Evolutionary conservation across 2,329 filamentous ascomycete genomes (phyloP), one percentile per base, ranked within the genome.

Genomic region (Davidsoniella eucalypti): DNA sequence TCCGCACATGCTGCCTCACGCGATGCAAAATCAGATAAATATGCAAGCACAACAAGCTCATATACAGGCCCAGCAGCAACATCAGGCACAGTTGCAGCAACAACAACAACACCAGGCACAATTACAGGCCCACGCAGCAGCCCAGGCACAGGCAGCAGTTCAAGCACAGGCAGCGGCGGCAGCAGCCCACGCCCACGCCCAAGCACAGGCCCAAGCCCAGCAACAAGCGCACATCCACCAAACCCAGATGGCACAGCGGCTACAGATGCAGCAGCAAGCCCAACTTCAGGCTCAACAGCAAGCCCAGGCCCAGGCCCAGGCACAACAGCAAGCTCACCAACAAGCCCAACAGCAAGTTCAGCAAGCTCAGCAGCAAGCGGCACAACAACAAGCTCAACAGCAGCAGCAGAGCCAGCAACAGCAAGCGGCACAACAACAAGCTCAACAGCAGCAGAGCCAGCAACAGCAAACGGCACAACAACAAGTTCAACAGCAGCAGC

Each of bases 231-330:
- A 44, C 7, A 26, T 26, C 26, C 26, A 29, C 10, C 26, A 29
- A 29, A 29, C 26, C 42, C 58, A 59, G 45, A 58, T 60, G 42
- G 51, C 54, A 52, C 54, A 51, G 51, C 51, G 16, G 26, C 7
- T 29, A 10, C 26, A 29, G 26, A 29, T 29, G 26, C 26, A 29
- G 26, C 26, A 29, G 12, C 42, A 44, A 16, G 42, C 42, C 10
- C 44, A 47, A 17, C 52, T 47, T 10, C 58, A 57, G 26, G 44
- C 52, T 4, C 57, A 60, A 12, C 58, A 58, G 26, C 45, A 53
- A 4, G 58, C 62, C 26, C 60, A 59, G 25, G 57, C 61, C 39
- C 61, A 61, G 39, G 56, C 55, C 17, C 39, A 57, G 42, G 55
- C 52, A 7, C 59, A 56, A 25, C 52, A 52, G 21, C 58, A 18